Base-by-base conservation (phyloP, 78 protist genomes). In the Creolimax fragrantissima region DNA sequence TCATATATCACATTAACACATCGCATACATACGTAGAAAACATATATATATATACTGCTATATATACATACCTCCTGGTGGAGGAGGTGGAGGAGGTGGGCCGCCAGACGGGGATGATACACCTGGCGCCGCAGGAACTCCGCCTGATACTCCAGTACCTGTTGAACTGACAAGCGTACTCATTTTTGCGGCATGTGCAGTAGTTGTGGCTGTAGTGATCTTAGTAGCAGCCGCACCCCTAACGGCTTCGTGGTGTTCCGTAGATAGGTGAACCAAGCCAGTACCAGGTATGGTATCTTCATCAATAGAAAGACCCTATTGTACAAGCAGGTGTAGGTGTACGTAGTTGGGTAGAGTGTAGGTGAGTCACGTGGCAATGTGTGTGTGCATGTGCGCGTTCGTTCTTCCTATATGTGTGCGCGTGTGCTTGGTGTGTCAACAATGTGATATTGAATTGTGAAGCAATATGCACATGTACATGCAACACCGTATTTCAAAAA, bases 21-120 rank as follows among this genome's bases (percentile, higher is more conserved):
- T n/a, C 74, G 24, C 74, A 58, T 58, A 58, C 74, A 58, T 58
- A 58, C 74, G 24, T 58, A 58, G 11, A 58, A 58, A 17, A 24
- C 24, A 17, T 58, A 58, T 58, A 47, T 24, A 58, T 24, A 17
- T 58, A 24, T 17, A 17, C 24, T 17, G 74, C 11, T 58, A 58
- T 1, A 58, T 58, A 17, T 58, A 58, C 74, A 58, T 58, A 58
- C 74, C 74, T 58, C 88, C 88, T 35, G 88, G 88, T 84, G 88
- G 88, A 11, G 88, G 88, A n/a, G 90, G 90, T 5, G 90, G 90
- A 32, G 90, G 2, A 11, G 90, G 90, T 42, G 90, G 2, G 5
- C 45, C 90, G 39, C 86, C 7, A 41, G 42, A 32, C 6, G 86
- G 39, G 39, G 86, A 41, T 83, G 86, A 41, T 42, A 45, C n/a